A percentile compares a stretch with the other conserved stretches of the same genome.
Evolutionary conservation across 176 grass and related monocot genomes (phyloP).

Genomic region (Echinochloa phyllopogon): DNA sequence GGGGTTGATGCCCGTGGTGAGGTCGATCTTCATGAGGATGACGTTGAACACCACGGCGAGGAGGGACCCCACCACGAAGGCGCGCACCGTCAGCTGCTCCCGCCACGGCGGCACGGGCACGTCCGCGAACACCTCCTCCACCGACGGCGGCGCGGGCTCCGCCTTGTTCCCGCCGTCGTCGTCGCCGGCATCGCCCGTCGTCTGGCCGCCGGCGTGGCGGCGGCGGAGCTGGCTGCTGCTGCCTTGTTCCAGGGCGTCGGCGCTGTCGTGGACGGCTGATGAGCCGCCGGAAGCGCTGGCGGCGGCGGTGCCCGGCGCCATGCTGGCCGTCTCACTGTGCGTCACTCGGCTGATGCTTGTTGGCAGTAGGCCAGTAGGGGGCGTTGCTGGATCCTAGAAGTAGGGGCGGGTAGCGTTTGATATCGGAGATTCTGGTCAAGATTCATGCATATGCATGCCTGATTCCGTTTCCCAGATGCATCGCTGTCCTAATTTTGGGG

Average conservation of each 20-base stretch:
- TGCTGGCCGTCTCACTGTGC: slow-evolving; percentile 8
- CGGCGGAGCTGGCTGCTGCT: slow-evolving; percentile 24
- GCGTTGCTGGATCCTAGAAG: background rate
- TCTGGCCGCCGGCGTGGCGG: slow-evolving; percentile 1
- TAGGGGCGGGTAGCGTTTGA: background rate
- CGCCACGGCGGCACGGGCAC: slow-evolving; percentile 62
- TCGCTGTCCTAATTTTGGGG: background rate
- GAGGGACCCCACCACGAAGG: slow-evolving; percentile 62
- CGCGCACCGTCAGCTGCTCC: slow-evolving; percentile 74
- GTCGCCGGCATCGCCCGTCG: background rate
- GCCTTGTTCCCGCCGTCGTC: background rate
- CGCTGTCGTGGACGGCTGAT: background rate
- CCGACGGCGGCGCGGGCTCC: slow-evolving; percentile 34
- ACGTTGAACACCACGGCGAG: slow-evolving; percentile 64
- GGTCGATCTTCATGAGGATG: slow-evolving; percentile 88
- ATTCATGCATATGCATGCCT: background rate
- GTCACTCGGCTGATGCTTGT: background rate
- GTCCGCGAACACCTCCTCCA: slow-evolving; percentile 59
- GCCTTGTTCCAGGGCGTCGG: slow-evolving; percentile 36
- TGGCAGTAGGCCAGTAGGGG: background rate
- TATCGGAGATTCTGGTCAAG: background rate
- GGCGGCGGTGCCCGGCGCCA: slow-evolving; percentile 33
- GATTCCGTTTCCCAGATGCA: background rate
- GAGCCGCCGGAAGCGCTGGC: background rate
- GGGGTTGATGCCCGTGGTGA: slow-evolving; percentile 85